phyloP scores from a whole-genome alignment of 2,329 filamentous ascomycete genomes.

The Ilyonectria mors-panacis region DNA sequence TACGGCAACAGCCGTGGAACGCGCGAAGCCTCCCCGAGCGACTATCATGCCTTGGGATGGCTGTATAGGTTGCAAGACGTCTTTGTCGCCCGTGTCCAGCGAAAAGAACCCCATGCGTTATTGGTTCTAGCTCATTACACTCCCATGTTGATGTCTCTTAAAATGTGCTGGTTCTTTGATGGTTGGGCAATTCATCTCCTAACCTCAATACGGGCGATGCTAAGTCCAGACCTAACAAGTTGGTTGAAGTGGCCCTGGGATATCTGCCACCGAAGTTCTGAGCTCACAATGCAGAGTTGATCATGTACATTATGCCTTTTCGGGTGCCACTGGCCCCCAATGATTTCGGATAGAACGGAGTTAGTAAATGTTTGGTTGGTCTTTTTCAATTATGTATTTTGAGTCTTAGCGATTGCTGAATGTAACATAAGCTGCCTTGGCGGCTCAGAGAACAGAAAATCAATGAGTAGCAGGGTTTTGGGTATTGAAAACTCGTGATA shows the following conservation, averaged over 20 bases:
- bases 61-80: conserved; percentile 47
- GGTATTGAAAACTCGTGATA: too few relatives aligned
- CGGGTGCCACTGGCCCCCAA: neutral
- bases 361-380: too few relatives aligned
- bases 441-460: too few relatives aligned
- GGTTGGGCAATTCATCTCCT: conserved; percentile 40
- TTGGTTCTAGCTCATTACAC: conserved; percentile 46
- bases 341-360: neutral
- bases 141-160: conserved; percentile 32
- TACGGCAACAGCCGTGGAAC: conserved; percentile 39
- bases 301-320: neutral
- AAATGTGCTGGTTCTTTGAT: conserved; percentile 33
- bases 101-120: conserved; percentile 46
- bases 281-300: neutral
- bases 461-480: too few relatives aligned
- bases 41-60: conserved; percentile 47
- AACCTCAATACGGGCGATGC: conserved; percentile 38
- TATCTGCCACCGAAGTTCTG: neutral
- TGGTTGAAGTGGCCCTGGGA: conserved; percentile 47
- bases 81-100: conserved; percentile 46
- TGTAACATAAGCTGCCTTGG: too few relatives aligned
- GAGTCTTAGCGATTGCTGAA: too few relatives aligned
- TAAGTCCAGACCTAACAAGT: conserved; percentile 34
- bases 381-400: too few relatives aligned
- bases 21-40: conserved; percentile 35